Conservation (phyloP, 2,329 filamentous ascomycete genomes). For the Furcasterigmium furcatum region DNA sequence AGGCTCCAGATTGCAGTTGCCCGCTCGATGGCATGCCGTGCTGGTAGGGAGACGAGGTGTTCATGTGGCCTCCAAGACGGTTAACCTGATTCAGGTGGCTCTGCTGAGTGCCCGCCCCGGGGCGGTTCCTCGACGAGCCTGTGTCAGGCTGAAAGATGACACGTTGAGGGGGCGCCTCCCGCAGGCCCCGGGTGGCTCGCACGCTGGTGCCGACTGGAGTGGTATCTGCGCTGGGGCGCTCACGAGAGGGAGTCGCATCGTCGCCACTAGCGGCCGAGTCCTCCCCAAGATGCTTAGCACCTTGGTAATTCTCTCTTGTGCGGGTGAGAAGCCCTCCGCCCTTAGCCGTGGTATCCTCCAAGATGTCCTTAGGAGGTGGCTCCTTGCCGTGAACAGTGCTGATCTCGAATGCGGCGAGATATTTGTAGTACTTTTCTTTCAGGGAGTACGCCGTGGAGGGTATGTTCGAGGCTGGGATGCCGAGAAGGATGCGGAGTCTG, state of each 20-base stretch:
- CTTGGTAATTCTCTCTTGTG: conserved; percentile 71
- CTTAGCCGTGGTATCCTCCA: conserved; percentile 84
- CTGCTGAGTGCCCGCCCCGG: conserved; percentile 32
- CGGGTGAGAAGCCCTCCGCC: conserved; percentile 76
- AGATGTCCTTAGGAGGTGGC: conserved; percentile 82
- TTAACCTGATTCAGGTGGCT: neutral
- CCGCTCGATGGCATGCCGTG: neutral
- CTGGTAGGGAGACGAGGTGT: neutral
- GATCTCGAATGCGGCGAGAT: conserved; percentile 85
- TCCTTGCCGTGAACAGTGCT: conserved; percentile 72
- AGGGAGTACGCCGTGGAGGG: conserved; percentile 82
- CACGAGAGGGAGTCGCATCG: conserved; percentile 54
- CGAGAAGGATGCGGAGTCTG: conserved; percentile 71
- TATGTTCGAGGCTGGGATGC: conserved; percentile 70
- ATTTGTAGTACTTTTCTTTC: conserved; percentile 88
- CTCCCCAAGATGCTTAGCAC: conserved; percentile 48
- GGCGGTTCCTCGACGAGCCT: conserved; percentile 59
- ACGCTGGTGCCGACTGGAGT: conserved; percentile 43
- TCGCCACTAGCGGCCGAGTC: conserved; percentile 59
- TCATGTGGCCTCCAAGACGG: neutral
- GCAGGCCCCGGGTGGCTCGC: conserved; percentile 61
- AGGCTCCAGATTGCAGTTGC: too few species aligned
- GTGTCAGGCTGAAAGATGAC: conserved; percentile 84
- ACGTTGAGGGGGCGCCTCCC: conserved; percentile 81
- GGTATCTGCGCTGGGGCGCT: conserved; percentile 46